A percentile compares a stretch with the other conserved stretches of the same genome.
Evolutionary conservation across 2,329 filamentous ascomycete species (phyloP).

Genomic region (Penicillium sp.): DNA sequence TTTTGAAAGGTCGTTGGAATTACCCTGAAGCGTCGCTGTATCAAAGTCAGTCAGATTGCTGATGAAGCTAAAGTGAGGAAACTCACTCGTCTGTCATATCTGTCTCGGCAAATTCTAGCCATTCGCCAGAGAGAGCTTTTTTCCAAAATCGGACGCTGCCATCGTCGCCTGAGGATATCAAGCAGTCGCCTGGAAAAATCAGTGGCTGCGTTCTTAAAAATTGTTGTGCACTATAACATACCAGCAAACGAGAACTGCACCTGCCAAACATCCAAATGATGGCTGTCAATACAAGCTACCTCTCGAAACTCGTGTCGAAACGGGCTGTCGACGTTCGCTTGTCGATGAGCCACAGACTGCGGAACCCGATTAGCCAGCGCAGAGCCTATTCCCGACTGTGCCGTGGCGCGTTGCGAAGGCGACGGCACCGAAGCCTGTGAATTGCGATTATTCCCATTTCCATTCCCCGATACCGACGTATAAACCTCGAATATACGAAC

Average conservation of each 20-base stretch:
- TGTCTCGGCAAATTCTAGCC: slow-evolving; percentile 43
- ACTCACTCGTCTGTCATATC: slow-evolving; percentile 33
- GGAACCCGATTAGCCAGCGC: slow-evolving; percentile 36
- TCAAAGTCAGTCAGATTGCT: neutral
- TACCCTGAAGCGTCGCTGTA: neutral
- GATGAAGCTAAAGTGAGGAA: neutral
- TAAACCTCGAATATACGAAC: slow-evolving; percentile 75
- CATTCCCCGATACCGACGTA: slow-evolving; percentile 29
- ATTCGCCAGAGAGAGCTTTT: slow-evolving; percentile 39
- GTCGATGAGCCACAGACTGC: slow-evolving; percentile 28
- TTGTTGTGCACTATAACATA: slow-evolving; percentile 15
- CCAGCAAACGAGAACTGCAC: slow-evolving; percentile 43
- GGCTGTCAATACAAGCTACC: slow-evolving; percentile 41
- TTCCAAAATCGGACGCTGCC: slow-evolving; percentile 43
- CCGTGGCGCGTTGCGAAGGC: slow-evolving; percentile 27
- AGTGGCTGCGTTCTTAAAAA: neutral
- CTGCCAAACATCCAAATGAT: slow-evolving; percentile 44
- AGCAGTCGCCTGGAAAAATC: slow-evolving; percentile 34
- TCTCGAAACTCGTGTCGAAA: slow-evolving; percentile 41
- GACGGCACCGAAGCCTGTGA: slow-evolving; percentile 25
- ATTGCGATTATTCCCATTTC: slow-evolving; percentile 25
- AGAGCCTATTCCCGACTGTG: slow-evolving; percentile 41
- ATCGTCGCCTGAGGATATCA: slow-evolving; percentile 43
- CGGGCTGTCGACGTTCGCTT: slow-evolving; percentile 30
- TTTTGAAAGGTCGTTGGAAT: neutral